These are phyloP conservation scores for Talaromyces sp. DNA, from an alignment of 2,329 filamentous ascomycete species.

Conservation along the genomic window DNA sequence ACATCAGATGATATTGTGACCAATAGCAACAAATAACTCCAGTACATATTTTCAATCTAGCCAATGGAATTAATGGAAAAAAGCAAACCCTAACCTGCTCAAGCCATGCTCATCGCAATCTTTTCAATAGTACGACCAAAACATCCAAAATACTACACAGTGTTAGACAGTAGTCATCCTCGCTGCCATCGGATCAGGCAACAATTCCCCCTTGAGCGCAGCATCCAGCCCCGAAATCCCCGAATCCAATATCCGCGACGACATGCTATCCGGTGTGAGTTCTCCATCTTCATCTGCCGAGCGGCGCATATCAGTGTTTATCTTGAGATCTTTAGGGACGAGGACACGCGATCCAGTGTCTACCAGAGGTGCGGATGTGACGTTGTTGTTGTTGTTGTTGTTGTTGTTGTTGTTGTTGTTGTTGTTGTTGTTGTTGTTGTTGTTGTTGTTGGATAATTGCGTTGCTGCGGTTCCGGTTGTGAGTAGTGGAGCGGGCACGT, in stretches of 20 bases:
- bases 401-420: neutral
- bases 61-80: slow-evolving; percentile 16
- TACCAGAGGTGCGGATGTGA: slow-evolving; percentile 27
- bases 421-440: neutral
- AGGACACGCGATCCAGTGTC: slow-evolving; percentile 31
- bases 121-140: slow-evolving; percentile 3
- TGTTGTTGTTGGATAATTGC: neutral
- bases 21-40: slow-evolving; percentile 1
- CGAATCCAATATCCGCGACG: slow-evolving; percentile 47
- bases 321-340: slow-evolving; percentile 42
- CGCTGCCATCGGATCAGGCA: slow-evolving; percentile 46
- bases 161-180: slow-evolving; percentile 29
- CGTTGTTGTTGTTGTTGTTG: neutral
- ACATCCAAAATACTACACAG: neutral
- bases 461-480: slow-evolving; percentile 23
- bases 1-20: slow-evolving; percentile 1
- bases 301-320: slow-evolving; percentile 44
- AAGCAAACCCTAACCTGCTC: slow-evolving; percentile 17
- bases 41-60: slow-evolving; percentile 9
- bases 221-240: slow-evolving; percentile 45
- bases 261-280: slow-evolving; percentile 51
- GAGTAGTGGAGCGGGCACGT: slow-evolving; percentile 33
- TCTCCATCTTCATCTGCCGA: slow-evolving; percentile 42
- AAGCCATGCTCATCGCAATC: slow-evolving; percentile 8
- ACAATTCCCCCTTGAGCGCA: slow-evolving; percentile 41